These are phyloP conservation scores for Coemansia nantahalensis DNA, from an alignment of 192 early-diverging fungal genomes.

Conservation along the genomic window DNA sequence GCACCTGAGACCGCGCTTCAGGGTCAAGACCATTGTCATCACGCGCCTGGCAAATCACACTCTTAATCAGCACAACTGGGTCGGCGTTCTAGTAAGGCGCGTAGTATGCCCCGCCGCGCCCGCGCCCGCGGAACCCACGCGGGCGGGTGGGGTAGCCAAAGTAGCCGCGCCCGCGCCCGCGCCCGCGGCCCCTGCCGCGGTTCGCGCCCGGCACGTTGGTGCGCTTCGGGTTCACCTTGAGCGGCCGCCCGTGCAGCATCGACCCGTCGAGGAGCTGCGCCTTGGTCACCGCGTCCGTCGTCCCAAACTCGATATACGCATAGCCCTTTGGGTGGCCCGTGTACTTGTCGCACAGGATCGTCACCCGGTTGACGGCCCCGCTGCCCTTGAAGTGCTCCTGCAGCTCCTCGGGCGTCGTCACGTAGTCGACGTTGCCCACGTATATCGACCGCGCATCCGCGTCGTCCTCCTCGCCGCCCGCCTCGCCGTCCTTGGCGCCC, in stretches of 20 bases:
- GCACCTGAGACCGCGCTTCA: too few species aligned
- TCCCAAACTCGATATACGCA: conserved; percentile 96
- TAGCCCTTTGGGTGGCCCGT: conserved; percentile 90
- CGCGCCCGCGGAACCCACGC: conserved; percentile 48
- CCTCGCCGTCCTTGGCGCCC: conserved; percentile 14
- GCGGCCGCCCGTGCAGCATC: conserved; percentile 79
- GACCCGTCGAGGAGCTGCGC: conserved; percentile 88
- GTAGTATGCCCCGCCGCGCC: conserved; percentile 35
- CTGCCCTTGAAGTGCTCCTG: conserved; percentile 94
- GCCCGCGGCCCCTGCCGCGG: conserved; percentile 71
- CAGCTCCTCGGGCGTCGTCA: conserved; percentile 89
- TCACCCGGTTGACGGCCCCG: conserved; percentile 95
- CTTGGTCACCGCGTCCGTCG: conserved; percentile 70
- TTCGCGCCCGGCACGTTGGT: conserved; percentile 91
- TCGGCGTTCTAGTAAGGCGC: conserved; percentile 34
- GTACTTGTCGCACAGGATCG: conserved; percentile 91
- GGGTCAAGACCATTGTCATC: too few species aligned
- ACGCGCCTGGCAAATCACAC: too few species aligned
- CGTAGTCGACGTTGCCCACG: conserved; percentile 96
- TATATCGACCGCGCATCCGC: conserved; percentile 88
- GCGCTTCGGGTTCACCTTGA: conserved; percentile 87
- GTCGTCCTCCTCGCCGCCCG: conserved; percentile 30
- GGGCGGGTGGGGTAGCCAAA: conserved; percentile 56
- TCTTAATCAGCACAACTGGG: too few species aligned
- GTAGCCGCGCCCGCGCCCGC: conserved; percentile 59